These are phyloP conservation scores for Lycium barbarum DNA, from an alignment of 257 asterid genomes.

Conservation along the genomic window DNA sequence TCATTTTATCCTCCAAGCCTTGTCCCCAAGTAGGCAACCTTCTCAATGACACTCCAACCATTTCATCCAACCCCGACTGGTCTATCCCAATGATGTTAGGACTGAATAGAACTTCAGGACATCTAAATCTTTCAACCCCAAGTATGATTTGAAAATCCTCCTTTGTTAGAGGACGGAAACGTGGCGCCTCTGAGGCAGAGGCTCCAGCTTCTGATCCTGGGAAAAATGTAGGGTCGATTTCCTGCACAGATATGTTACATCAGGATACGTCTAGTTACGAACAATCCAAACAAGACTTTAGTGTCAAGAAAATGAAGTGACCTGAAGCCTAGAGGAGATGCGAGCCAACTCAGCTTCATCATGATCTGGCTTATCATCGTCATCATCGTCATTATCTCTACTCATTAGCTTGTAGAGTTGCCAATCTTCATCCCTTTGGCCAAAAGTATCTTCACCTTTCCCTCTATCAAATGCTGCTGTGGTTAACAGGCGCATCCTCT, in stretches of 20 bases:
- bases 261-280: constrained; percentile 4
- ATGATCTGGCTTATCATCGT: constrained; percentile 62
- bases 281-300: neutral
- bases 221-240: constrained; percentile 83
- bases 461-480: constrained; percentile 99
- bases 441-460: constrained; percentile 98
- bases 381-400: constrained; percentile 88
- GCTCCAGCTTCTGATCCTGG: constrained; percentile 71
- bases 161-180: constrained; percentile 79
- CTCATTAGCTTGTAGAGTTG: constrained; percentile 98
- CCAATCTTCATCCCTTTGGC: constrained; percentile 95
- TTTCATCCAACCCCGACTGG: constrained; percentile 93
- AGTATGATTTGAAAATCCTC: constrained; percentile 85
- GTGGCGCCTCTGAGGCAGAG: constrained; percentile 67
- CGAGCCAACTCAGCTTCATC: constrained; percentile 91
- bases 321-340: constrained; percentile 87
- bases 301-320: constrained; percentile 28
- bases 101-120: constrained; percentile 82
- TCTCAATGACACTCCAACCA: constrained; percentile 73
- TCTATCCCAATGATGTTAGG: constrained; percentile 89
- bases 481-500: constrained; percentile 98
- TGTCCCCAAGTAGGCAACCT: constrained; percentile 56
- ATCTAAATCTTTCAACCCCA: constrained; percentile 94
- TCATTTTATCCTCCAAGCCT: constrained; percentile 61
- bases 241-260: constrained; percentile 53